These are phyloP conservation scores for Cardiospermum halicacabum DNA, from an alignment of 345 rosid species.

Conservation along the genomic window DNA sequence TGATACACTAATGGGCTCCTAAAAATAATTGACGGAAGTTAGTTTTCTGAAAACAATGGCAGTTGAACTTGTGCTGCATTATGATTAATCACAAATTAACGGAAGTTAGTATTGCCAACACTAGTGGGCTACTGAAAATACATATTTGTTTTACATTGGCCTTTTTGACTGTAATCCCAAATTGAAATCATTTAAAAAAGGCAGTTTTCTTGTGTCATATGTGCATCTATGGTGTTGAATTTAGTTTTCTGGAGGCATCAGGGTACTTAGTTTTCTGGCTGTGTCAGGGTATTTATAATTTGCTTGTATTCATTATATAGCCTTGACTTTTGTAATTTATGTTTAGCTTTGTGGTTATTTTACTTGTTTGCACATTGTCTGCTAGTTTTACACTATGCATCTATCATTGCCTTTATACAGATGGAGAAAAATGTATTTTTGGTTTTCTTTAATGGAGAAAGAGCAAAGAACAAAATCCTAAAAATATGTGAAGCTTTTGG, in stretches of 20 bases:
- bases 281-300: not conserved
- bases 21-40: too few relatives aligned
- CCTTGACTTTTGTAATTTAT: not conserved
- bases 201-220: not conserved
- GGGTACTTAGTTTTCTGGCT: not conserved
- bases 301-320: too few relatives aligned
- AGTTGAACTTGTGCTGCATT: not conserved
- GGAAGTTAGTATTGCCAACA: not conserved
- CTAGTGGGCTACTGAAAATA: not conserved
- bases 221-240: not conserved
- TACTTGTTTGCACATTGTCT: not conserved
- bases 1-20: too few relatives aligned
- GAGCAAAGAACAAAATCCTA: slow-evolving; percentile 77
- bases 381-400: not conserved
- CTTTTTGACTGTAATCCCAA: not conserved
- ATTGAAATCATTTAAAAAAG: not conserved
- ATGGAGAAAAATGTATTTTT: slow-evolving; percentile 86
- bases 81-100: not conserved
- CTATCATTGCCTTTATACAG: slow-evolving; percentile 39
- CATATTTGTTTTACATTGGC: not conserved
- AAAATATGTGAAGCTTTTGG: slow-evolving; percentile 98
- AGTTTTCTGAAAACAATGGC: too few relatives aligned
- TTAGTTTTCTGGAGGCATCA: not conserved
- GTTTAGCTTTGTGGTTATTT: not conserved
- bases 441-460: slow-evolving; percentile 90